These are phyloP conservation scores for Penicillium sp. DNA, from an alignment of 2,329 filamentous ascomycete genomes.

Conservation along the genomic window DNA sequence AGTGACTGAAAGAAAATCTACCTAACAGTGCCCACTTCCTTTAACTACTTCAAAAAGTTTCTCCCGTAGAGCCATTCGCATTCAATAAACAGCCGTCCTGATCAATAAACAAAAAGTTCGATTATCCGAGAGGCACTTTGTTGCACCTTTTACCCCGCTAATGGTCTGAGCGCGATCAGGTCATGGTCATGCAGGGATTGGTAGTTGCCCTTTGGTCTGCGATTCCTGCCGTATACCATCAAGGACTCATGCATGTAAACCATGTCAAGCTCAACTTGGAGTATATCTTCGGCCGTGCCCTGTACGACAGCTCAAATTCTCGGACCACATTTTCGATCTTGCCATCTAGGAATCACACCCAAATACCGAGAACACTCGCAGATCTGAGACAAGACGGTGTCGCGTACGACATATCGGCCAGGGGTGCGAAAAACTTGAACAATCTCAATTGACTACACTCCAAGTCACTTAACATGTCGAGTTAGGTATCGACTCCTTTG, in stretches of 20 bases:
- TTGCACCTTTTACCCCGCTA: background rate
- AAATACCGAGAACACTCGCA: background rate
- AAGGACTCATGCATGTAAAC: background rate
- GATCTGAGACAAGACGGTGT: constrained; percentile 14
- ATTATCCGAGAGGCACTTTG: background rate
- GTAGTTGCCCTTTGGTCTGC: background rate
- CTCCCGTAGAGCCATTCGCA: too few relatives aligned
- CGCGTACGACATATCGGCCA: constrained; percentile 12
- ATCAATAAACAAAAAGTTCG: background rate
- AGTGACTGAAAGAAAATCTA: too few relatives aligned
- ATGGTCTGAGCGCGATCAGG: constrained; percentile 17
- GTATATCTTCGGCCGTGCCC: constrained; percentile 4
- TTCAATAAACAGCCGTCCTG: too few relatives aligned
- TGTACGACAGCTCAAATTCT: constrained; percentile 8
- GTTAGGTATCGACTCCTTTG: background rate
- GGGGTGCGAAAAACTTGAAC: constrained; percentile 3
- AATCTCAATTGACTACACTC: background rate
- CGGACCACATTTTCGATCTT: background rate
- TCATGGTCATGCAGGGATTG: background rate
- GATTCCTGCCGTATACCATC: background rate
- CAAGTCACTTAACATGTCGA: background rate
- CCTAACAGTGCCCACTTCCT: too few relatives aligned
- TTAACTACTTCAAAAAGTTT: too few relatives aligned
- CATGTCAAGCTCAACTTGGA: background rate
- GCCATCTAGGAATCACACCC: background rate